These are phyloP conservation scores for Venturia oleaginea DNA, from an alignment of 2,329 filamentous ascomycete species.

Conservation along the genomic window DNA sequence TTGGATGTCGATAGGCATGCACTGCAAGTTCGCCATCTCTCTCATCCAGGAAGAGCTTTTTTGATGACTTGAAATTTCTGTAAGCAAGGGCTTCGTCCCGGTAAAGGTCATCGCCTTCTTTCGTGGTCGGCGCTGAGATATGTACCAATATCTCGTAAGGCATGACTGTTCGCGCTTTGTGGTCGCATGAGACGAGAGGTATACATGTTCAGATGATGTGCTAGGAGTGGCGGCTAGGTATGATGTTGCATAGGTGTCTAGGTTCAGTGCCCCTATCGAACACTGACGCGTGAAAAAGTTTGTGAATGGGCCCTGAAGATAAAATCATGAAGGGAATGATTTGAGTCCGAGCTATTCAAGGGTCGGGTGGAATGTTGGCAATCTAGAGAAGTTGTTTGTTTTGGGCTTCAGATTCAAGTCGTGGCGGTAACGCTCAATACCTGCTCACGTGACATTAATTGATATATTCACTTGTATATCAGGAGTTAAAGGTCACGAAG, in stretches of 20 bases:
- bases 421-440: background rate
- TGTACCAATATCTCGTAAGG: constrained; percentile 34
- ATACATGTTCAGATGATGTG: constrained; percentile 2
- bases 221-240: background rate
- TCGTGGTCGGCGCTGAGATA: constrained; percentile 34
- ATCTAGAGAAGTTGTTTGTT: background rate
- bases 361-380: background rate
- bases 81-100: constrained; percentile 33
- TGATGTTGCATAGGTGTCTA: background rate
- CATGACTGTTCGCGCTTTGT: background rate
- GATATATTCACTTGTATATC: background rate
- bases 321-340: background rate
- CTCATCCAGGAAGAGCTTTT: background rate
- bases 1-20: background rate
- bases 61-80: constrained; percentile 22
- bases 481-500: background rate
- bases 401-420: background rate
- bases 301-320: background rate
- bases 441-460: background rate
- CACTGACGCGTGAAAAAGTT: background rate
- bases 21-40: background rate
- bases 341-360: background rate
- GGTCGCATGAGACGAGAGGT: background rate
- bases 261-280: background rate
- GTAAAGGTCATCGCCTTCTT: constrained; percentile 33